These are phyloP conservation scores for Collariella sp. DNA, from an alignment of 495 filamentous ascomycete genomes.

Conservation along the genomic window DNA sequence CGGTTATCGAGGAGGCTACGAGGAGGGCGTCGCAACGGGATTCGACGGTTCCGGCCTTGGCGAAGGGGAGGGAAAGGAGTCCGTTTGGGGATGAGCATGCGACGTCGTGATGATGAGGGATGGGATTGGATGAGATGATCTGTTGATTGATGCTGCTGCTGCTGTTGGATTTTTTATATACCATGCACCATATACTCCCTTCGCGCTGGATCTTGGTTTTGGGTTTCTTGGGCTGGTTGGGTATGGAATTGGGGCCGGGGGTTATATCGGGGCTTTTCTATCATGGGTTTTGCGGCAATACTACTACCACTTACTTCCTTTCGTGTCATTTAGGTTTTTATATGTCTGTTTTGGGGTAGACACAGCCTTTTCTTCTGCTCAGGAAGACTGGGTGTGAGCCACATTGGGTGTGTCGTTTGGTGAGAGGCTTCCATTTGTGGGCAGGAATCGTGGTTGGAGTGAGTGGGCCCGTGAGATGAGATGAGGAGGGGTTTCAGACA, in stretches of 20 bases:
- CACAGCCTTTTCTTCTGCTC: no score
- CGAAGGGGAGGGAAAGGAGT: slow-evolving; percentile 35
- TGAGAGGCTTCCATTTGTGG: no score
- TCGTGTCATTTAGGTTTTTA: no score
- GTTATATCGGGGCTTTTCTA: no score
- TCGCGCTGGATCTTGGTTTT: neutral
- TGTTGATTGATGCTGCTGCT: neutral
- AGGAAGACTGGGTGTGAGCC: no score
- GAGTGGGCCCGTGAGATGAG: no score
- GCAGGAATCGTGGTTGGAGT: no score
- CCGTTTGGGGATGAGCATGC: slow-evolving; percentile 52
- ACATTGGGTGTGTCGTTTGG: no score
- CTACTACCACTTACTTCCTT: no score
- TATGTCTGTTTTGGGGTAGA: no score
- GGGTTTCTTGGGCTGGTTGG: neutral
- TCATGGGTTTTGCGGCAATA: no score
- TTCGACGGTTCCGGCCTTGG: slow-evolving; percentile 19
- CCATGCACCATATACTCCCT: neutral
- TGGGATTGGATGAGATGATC: neutral
- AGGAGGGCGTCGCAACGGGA: slow-evolving; percentile 33
- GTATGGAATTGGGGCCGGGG: neutral
- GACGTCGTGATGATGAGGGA: slow-evolving; percentile 17
- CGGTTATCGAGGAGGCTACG: slow-evolving; percentile 45
- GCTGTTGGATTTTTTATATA: neutral
- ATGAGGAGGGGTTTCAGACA: no score